Base-by-base conservation (phyloP, 2,329 filamentous ascomycete species). In the Berkeleyomyces basicola region DNA sequence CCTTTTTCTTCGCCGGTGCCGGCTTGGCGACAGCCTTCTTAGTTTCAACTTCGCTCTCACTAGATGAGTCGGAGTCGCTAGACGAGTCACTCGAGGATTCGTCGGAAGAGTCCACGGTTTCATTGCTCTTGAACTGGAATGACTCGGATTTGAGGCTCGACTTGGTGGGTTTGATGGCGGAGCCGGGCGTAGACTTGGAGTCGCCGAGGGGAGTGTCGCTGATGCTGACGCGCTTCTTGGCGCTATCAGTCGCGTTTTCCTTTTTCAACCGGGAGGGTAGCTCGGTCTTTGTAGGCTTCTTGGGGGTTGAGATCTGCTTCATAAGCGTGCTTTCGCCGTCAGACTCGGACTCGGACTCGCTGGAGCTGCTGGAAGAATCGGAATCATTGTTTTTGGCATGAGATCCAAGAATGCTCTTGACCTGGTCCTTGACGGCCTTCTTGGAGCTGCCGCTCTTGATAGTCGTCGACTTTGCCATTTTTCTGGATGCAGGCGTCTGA, bases 281-380 rank as follows among this genome's bases (percentile, higher is more conserved):
- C 9, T 65, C 65, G 55, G 68, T 64, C 44, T 65, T 62, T 42
- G 66, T 64, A 14, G 59, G 53, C 40, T 66, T 58, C 46, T 69
- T 69, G 39, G 66, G 42, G 33, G 65, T 51, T 31, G 66, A 66
- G 43, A 55, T 63, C 60, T 65, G 61, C 58, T 65, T 65, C 33
- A 65, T 60, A 7, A 65, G 57, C 37, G 47, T 62, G 63, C 37
- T 11, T 58, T 67, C 65, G 62, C 66, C 65, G 40, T 69, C 67
- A 37, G 67, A 66, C 7, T 69, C 68, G 36, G 68, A 68, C 7
- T 69, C 68, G 37, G 68, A 68, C 49, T 71, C 70, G 44, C 70
- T 71, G 40, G 71, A 71, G 63, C 69, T 72, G 60, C 65, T 67
- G 1, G 66, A 67, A 11, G 67, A 66, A 33, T 69, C 66, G 43